Base-by-base conservation (phyloP, 106 monocot species). In the Dendrobium officinale region DNA sequence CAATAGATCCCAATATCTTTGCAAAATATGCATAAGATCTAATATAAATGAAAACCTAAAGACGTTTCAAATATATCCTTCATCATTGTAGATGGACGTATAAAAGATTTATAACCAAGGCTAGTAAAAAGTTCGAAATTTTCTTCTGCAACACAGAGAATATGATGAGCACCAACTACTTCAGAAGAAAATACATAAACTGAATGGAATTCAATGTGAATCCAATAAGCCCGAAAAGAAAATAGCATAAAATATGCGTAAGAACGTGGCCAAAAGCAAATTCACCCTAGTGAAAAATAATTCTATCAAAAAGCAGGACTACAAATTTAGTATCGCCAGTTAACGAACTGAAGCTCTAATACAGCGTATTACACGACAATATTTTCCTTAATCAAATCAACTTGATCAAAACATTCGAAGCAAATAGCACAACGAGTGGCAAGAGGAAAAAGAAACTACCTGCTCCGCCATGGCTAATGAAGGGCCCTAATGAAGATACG, bases 401-500 rank as follows among this genome's bases (percentile, higher is more conserved):
- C n/a, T 66, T 66, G 9, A 4, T 26, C 72, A 29, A 37, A 13
- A 72, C 29, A 72, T 4, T 72, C 74, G 74, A 43, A 75, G 74
- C 33, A 72, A n/a, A 75, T 15, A 72, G 6, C 16, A 72, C 37
- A 11, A 20, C 20, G 43, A 44, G 19, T 20, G 45, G 5, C 41
- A 20, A 6, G 3, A 44, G 8, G 4, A 75, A 7, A 9, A n/a
- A 19, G 5, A 43, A 42, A 26, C 41, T 19, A 75, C 74, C 74
- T 75, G 74, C n/a, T 75, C 74, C 74, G 74, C 74, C 74, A 75
- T 75, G 20, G 74, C 44, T 44, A 41, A 75, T 43, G 4, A 75
- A 31, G 31, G 31, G 31, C 31, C 31, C 31, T 1, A 31, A 31
- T 31, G 31, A 31, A 31, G 29, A 74, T 16, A 44, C 3, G 27